Evolutionary conservation across 495 filamentous ascomycete species (phyloP).

Genomic region (Aspergillus cavernicola): DNA sequence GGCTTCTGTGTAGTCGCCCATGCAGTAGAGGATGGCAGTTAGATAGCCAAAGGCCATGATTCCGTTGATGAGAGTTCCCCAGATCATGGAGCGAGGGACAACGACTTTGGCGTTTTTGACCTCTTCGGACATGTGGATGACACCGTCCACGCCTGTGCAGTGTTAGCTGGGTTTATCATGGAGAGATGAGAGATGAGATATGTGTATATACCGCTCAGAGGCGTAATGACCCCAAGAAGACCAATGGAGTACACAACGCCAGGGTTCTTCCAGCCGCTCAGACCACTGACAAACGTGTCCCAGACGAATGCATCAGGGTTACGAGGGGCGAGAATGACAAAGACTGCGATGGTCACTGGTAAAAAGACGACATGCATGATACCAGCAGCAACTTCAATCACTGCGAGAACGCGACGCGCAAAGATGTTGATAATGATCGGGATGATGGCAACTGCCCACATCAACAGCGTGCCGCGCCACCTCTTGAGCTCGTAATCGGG

Average conservation of each 20-base stretch:
- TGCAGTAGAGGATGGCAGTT: conserved; percentile 39
- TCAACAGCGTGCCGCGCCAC: conserved; percentile 49
- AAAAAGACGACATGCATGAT: conserved; percentile 49
- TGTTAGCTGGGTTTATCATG: too few species aligned
- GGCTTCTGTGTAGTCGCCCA: conserved; percentile 35
- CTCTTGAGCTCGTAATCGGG: conserved; percentile 37
- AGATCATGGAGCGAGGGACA: conserved; percentile 39
- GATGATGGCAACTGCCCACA: conserved; percentile 41
- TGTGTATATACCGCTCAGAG: conserved; percentile 27
- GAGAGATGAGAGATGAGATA: too few species aligned
- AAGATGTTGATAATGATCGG: conserved; percentile 43
- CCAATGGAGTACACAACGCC: conserved; percentile 42
- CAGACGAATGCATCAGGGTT: conserved; percentile 44
- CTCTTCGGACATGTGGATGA: conserved; percentile 42
- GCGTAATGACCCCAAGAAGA: conserved; percentile 30
- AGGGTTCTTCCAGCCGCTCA: conserved; percentile 39
- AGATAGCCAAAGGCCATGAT: conserved; percentile 40
- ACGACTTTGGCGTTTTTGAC: conserved; percentile 39
- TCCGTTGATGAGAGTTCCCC: conserved; percentile 38
- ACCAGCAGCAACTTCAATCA: conserved; percentile 44
- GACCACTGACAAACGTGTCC: conserved; percentile 39
- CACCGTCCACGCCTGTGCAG: conserved; percentile 29
- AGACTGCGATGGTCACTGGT: conserved; percentile 39
- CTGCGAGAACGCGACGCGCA: conserved; percentile 38
- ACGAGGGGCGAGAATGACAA: conserved; percentile 42